Conservation (phyloP, 2,329 filamentous ascomycete genomes). For the Aureobasidium subglaciale region DNA sequence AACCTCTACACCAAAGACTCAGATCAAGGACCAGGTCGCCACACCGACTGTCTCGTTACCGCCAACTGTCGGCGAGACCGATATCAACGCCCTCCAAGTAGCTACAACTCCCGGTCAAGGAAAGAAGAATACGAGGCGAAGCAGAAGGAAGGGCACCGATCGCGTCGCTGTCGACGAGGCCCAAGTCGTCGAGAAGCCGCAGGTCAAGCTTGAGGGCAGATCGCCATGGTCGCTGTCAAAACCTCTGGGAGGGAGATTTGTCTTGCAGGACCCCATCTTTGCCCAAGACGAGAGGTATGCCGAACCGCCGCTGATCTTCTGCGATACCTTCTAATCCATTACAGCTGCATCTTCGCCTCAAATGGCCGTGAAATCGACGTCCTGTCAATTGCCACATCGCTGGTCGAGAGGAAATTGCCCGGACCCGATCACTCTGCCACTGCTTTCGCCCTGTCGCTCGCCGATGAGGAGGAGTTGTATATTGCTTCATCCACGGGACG, state of each 20-base stretch:
- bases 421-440: slow-evolving; percentile 44
- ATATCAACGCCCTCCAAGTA: slow-evolving; percentile 5
- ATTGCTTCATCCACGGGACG: slow-evolving; percentile 45
- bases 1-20: slow-evolving; percentile 1
- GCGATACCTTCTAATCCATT: slow-evolving; percentile 21
- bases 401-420: slow-evolving; percentile 66
- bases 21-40: neutral
- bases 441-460: slow-evolving; percentile 45
- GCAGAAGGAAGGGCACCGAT: slow-evolving; percentile 9
- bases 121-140: neutral
- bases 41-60: neutral
- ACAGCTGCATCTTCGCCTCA: slow-evolving; percentile 65
- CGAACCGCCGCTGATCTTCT: slow-evolving; percentile 29
- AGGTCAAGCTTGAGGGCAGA: slow-evolving; percentile 9
- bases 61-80: neutral
- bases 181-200: neutral
- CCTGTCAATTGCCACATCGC: slow-evolving; percentile 73
- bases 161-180: slow-evolving; percentile 5
- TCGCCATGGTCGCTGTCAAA: slow-evolving; percentile 41
- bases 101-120: neutral
- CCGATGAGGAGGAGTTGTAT: slow-evolving; percentile 46
- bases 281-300: slow-evolving; percentile 49
- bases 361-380: slow-evolving; percentile 71
- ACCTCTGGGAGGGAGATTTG: slow-evolving; percentile 49
- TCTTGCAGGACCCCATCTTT: slow-evolving; percentile 51